Percentiles rank a stretch among this genome's conserved stretches.
phyloP scores from a whole-genome alignment of 257 asterid species.

The Solanum etuberosum region DNA sequence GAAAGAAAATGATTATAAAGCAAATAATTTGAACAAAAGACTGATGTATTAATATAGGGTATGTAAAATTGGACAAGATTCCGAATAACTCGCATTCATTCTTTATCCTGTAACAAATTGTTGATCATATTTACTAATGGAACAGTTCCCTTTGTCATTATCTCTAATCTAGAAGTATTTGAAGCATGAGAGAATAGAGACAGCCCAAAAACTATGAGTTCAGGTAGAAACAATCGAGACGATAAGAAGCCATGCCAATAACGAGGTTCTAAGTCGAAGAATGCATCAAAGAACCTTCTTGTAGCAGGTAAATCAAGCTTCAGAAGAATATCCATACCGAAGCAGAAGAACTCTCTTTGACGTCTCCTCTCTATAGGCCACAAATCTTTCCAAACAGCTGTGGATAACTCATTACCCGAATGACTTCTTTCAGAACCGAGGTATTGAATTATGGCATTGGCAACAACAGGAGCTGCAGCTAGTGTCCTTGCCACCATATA shows the following conservation, averaged over 20 bases:
- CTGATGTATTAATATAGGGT: background rate
- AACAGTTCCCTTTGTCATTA: conserved; percentile 80
- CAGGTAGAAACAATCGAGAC: conserved; percentile 79
- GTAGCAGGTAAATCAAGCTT: conserved; percentile 82
- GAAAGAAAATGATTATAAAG: background rate
- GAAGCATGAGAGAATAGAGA: conserved; percentile 72
- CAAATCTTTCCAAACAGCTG: conserved; percentile 78
- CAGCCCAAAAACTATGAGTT: conserved; percentile 64
- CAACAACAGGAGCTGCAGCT: conserved; percentile 91
- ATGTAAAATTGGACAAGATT: background rate
- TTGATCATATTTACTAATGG: conserved; percentile 68
- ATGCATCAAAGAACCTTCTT: conserved; percentile 79
- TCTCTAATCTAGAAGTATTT: conserved; percentile 68
- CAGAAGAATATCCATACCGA: conserved; percentile 88
- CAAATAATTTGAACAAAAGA: background rate
- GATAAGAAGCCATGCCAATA: conserved; percentile 96
- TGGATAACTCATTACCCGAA: conserved; percentile 45
- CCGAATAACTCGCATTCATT: conserved; percentile 10
- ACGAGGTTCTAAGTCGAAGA: conserved; percentile 82
- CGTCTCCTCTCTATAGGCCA: conserved; percentile 97
- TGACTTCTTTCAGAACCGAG: conserved; percentile 34
- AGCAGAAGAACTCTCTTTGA: conserved; percentile 90
- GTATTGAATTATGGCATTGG: conserved; percentile 65
- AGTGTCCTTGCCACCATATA: conserved; percentile 95
- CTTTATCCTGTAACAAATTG: conserved; percentile 60